Evolutionary conservation across 179 eudicot species (phyloP).

Genomic region (Silene coronaria): DNA sequence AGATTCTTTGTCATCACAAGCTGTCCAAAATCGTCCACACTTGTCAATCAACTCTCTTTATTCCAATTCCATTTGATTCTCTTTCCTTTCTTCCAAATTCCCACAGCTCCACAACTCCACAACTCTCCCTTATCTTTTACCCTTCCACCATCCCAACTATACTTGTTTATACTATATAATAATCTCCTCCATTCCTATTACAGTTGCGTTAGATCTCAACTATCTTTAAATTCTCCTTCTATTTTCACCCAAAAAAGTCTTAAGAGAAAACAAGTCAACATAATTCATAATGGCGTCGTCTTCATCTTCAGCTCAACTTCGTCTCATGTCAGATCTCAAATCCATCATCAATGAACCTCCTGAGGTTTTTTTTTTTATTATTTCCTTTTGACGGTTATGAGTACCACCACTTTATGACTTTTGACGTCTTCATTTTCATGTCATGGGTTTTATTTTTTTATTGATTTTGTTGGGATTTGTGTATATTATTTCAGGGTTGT

Average conservation of each 20-base stretch:
- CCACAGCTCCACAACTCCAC: neutral
- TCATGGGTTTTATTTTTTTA: too few relatives aligned
- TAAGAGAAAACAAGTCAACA: neutral
- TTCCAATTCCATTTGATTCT: too few relatives aligned
- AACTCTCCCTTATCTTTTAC: neutral
- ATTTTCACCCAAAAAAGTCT: neutral
- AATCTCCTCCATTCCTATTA: too few relatives aligned
- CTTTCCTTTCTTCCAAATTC: too few relatives aligned
- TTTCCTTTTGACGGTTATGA: too few relatives aligned
- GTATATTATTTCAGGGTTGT: constrained; percentile 25
- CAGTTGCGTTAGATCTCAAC: constrained; percentile 15
- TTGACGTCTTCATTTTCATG: neutral
- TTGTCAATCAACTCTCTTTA: too few relatives aligned
- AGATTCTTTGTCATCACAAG: too few relatives aligned
- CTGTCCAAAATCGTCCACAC: too few relatives aligned
- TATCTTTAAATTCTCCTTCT: neutral
- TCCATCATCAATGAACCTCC: constrained; percentile 34
- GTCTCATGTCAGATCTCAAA: constrained; percentile 41
- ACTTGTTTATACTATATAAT: too few relatives aligned
- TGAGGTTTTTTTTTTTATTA: constrained; percentile 19
- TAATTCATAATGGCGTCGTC: constrained; percentile 19
- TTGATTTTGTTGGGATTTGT: too few relatives aligned
- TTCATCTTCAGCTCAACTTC: constrained; percentile 33
- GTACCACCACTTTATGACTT: too few relatives aligned
- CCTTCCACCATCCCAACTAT: too few relatives aligned